These are phyloP conservation scores for Vitis amurensis DNA, from an alignment of 164 flowering plant species.

Conservation along the genomic window DNA sequence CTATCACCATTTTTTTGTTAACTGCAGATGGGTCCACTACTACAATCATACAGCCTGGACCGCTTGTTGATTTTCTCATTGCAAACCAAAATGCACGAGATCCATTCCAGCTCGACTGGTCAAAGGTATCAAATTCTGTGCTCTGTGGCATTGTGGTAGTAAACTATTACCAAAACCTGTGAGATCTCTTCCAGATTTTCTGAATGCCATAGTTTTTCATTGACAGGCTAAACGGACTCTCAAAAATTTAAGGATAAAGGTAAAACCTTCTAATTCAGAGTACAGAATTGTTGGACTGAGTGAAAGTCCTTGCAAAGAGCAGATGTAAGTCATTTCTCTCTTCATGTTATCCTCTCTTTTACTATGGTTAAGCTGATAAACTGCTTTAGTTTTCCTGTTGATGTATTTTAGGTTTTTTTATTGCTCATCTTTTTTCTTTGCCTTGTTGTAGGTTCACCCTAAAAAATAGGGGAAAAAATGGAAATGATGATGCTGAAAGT, in stretches of 20 bases:
- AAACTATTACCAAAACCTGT: too few species aligned
- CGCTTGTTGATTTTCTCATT: slow-evolving; percentile 74
- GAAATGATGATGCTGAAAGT: slow-evolving; percentile 23
- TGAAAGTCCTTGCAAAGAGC: slow-evolving; percentile 63
- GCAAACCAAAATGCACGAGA: slow-evolving; percentile 73
- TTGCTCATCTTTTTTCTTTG: not conserved
- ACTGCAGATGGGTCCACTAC: slow-evolving; percentile 86
- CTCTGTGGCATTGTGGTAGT: too few species aligned
- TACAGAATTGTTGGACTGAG: slow-evolving; percentile 85
- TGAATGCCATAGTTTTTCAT: not conserved
- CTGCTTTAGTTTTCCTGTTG: not conserved
- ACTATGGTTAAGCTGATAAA: not conserved
- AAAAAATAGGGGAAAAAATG: slow-evolving; percentile 35
- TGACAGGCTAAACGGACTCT: slow-evolving; percentile 71
- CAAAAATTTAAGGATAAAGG: slow-evolving; percentile 71
- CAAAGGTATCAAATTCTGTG: slow-evolving; percentile 45
- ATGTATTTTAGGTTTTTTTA: too few species aligned
- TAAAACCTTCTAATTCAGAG: slow-evolving; percentile 51
- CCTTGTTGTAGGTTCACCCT: slow-evolving; percentile 44
- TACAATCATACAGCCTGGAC: slow-evolving; percentile 87
- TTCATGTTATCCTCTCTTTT: not conserved
- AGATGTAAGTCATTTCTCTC: slow-evolving; percentile 39
- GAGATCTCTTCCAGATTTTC: not conserved
- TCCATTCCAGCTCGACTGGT: slow-evolving; percentile 71
- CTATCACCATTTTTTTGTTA: too few species aligned